phyloP scores from a whole-genome alignment of 495 filamentous ascomycete genomes.

The Neurospora pannonica region DNA sequence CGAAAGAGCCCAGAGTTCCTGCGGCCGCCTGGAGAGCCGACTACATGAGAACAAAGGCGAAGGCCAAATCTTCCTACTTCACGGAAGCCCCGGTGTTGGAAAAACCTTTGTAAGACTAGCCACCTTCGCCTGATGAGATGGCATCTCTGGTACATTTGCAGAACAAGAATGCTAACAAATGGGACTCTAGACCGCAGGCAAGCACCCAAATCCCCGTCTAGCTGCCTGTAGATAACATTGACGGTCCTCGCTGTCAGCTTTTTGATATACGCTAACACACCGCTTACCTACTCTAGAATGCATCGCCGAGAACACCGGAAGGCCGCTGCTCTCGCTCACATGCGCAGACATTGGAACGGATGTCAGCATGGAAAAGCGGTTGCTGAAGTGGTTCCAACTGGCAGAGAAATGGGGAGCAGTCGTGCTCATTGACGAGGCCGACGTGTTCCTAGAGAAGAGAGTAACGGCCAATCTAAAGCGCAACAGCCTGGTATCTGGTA shows the following conservation, averaged over 20 bases:
- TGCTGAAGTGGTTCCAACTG: slow-evolving; percentile 1
- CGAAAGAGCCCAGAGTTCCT: not conserved
- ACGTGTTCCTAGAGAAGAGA: slow-evolving; percentile 26
- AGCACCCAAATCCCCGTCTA: not conserved
- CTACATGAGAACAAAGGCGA: slow-evolving; percentile 30
- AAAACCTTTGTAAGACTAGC: slow-evolving; percentile 20
- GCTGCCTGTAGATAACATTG: no score
- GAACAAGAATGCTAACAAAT: not conserved
- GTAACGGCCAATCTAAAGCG: slow-evolving; percentile 13
- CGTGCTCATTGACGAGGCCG: slow-evolving; percentile 30
- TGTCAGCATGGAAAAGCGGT: not conserved
- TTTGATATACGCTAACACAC: no score
- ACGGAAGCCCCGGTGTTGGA: slow-evolving; percentile 38
- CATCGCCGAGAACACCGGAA: slow-evolving; percentile 7
- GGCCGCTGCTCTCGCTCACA: slow-evolving; percentile 11
- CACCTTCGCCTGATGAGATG: no score
- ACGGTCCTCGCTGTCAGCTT: no score
- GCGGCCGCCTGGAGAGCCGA: slow-evolving; percentile 19
- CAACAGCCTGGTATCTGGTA: slow-evolving; percentile 21
- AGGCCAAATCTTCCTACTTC: slow-evolving; percentile 38
- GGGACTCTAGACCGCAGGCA: not conserved
- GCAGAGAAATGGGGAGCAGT: slow-evolving; percentile 13
- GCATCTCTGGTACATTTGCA: no score
- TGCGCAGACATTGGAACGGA: slow-evolving; percentile 13
- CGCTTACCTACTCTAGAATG: not conserved